Base-by-base conservation (phyloP, 78 protist species). In the Dictyostelium discoideum region DNA sequence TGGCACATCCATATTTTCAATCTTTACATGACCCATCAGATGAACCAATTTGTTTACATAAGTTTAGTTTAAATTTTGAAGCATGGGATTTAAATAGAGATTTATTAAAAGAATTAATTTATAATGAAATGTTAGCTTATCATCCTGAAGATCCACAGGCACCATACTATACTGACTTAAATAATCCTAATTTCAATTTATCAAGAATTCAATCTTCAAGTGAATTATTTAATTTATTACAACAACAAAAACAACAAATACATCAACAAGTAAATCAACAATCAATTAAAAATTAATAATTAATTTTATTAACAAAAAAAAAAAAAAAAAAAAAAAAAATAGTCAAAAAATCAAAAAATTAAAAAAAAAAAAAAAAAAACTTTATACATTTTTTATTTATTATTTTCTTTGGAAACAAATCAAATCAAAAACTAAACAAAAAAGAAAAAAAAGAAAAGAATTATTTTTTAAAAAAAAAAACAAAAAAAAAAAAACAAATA, bases 1-100 rank as follows among this genome's bases (percentile, higher is more conserved):
- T 98, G 20, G 69, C 40, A 14, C 98, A 98, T 63, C 98, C 98
- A 32, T 98, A 88, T 65, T 82, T 98, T 46, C 93, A 44, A 16
- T 40, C 83, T 13, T 86, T 95, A 20, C 97, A 88, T 85, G 97
- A 92, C 18, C 94, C 92, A 2, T 40, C 80, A 4, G 97, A 94
- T 54, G 97, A 96, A 96, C 96, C 96, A 6, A 69, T 73, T 20
- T 82, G 92, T 74, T 26, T 79, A 5, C 84, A 84, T n/a, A 79
- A 67, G n/a, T 57, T 86, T 37, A 80, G 54, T 74, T 72, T 96
- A 42, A 80, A 76, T 88, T 92, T 96, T 83, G 97, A 96, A 77
- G 37, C 67, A 29, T 85, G 90, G 92, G 97, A 79, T 22, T 67
- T 96, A 20, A 96, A 80, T 54, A 63, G 72, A 29, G 94, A 96